phyloP scores from a whole-genome alignment of 2,329 filamentous ascomycete genomes.

The Fusarium euwallaceae region DNA sequence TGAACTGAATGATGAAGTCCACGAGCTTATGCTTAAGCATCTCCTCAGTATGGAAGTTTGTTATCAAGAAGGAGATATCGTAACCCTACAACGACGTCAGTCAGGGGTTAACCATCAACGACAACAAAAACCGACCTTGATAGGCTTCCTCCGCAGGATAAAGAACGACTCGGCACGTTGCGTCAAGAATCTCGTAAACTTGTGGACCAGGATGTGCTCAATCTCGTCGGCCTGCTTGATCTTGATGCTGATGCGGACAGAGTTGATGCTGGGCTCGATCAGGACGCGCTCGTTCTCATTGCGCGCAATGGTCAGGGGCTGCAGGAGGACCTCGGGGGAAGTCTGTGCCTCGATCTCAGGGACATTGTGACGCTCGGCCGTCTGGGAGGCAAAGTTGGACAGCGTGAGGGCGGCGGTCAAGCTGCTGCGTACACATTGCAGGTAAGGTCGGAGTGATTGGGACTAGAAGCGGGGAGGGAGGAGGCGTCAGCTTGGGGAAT shows the following conservation, averaged over 20 bases:
- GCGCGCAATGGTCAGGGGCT: conserved; percentile 88
- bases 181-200: conserved; percentile 96
- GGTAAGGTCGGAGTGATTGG: conserved; percentile 96
- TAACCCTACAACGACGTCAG: conserved; percentile 75
- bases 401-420: conserved; percentile 89
- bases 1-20: conserved; percentile 99
- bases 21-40: conserved; percentile 99
- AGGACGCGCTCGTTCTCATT: conserved; percentile 98
- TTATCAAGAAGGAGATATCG: conserved; percentile 98
- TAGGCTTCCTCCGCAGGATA: conserved; percentile 92
- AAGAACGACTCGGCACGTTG: conserved; percentile 89
- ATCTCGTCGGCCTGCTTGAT: conserved; percentile 99
- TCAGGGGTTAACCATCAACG: conserved; percentile 20
- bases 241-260: conserved; percentile 95
- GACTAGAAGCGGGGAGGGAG: conserved; percentile 67
- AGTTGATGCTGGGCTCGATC: conserved; percentile 97
- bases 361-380: conserved; percentile 96
- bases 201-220: conserved; percentile 97
- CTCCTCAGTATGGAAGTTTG: conserved; percentile 98
- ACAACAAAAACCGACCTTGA: conserved; percentile 75
- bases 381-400: conserved; percentile 97
- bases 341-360: conserved; percentile 95
- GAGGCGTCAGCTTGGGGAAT: conserved; percentile 36
- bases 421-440: conserved; percentile 94
- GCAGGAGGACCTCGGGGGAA: conserved; percentile 93